These are phyloP conservation scores for Cryptosporidium xiaoi DNA, from an alignment of 169 alveolate genomes.

Conservation along the genomic window DNA sequence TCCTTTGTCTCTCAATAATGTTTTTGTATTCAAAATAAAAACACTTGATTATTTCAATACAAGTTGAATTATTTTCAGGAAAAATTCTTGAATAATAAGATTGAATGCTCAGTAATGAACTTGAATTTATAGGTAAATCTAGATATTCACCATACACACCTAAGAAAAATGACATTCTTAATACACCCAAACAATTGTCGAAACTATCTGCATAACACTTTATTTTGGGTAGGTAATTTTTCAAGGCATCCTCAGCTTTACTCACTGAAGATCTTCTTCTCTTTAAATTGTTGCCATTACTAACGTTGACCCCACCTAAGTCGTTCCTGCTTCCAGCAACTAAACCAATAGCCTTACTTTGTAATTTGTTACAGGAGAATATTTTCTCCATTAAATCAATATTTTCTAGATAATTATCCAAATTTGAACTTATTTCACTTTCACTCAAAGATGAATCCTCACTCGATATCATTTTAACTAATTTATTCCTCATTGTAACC, in stretches of 20 bases:
- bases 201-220: slow-evolving; percentile 21
- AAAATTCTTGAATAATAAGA: slow-evolving; percentile 29
- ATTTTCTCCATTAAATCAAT: slow-evolving; percentile 31
- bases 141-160: slow-evolving; percentile 29
- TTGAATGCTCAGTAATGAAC: slow-evolving; percentile 36
- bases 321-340: not conserved
- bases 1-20: not conserved
- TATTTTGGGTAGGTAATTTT: slow-evolving; percentile 10
- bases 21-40: slow-evolving; percentile 8
- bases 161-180: slow-evolving; percentile 28
- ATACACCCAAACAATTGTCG: slow-evolving; percentile 12
- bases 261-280: slow-evolving; percentile 22
- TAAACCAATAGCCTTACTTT: not conserved
- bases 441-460: slow-evolving; percentile 50
- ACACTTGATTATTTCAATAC: slow-evolving; percentile 19
- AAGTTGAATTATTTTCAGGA: slow-evolving; percentile 13
- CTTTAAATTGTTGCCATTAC: not conserved
- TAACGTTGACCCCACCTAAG: not conserved
- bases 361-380: not conserved
- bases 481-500: slow-evolving; percentile 27
- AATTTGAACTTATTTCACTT: slow-evolving; percentile 38
- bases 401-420: slow-evolving; percentile 9
- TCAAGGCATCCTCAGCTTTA: slow-evolving; percentile 30
- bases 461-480: slow-evolving; percentile 37
- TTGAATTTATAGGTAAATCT: slow-evolving; percentile 25